Conservation (phyloP, 257 asterid genomes). For the Lycium barbarum region DNA sequence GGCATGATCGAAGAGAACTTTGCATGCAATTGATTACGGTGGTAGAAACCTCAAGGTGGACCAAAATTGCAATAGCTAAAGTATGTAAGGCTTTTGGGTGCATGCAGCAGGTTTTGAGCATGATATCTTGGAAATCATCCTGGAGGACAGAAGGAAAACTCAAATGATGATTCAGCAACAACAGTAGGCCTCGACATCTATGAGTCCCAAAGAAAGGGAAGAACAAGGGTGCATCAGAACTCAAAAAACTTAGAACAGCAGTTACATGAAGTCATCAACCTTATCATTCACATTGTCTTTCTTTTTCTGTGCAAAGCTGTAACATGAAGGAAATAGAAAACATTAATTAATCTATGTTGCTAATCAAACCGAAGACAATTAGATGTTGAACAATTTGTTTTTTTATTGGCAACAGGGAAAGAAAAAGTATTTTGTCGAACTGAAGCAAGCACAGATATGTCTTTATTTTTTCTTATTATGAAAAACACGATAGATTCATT, state of each 20-base stretch:
- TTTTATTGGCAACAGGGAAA: neutral
- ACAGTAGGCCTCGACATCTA: too few relatives aligned
- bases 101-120: too few relatives aligned
- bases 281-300: neutral
- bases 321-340: neutral
- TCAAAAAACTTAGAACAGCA: neutral
- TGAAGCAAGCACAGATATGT: constrained; percentile 16
- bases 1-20: too few relatives aligned
- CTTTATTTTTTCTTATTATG: neutral
- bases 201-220: too few relatives aligned
- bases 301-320: neutral
- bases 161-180: too few relatives aligned
- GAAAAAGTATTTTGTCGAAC: neutral
- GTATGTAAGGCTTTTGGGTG: too few relatives aligned
- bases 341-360: neutral
- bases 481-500: neutral
- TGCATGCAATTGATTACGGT: too few relatives aligned
- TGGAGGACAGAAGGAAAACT: too few relatives aligned
- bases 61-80: too few relatives aligned
- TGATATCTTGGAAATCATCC: too few relatives aligned
- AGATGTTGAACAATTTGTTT: neutral
- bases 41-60: too few relatives aligned
- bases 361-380: constrained; percentile 10
- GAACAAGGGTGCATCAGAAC: too few relatives aligned
- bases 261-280: constrained; percentile 14